phyloP scores from a whole-genome alignment of 192 early-diverging fungal species.

The Piromyces sp. region DNA sequence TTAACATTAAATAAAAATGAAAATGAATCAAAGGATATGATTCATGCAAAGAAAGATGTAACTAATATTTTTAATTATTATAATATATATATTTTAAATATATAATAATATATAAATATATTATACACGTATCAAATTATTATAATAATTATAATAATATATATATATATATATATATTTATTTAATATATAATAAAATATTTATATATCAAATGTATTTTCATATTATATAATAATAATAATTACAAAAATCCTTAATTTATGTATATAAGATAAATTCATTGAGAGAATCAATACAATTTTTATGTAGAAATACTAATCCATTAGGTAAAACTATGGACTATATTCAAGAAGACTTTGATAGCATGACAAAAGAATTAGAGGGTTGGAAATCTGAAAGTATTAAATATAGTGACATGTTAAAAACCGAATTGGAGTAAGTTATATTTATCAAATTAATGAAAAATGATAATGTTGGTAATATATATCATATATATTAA shows the following conservation, averaged over 20 bases:
- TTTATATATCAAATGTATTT: no score
- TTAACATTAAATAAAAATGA: background rate
- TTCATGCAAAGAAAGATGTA: constrained; percentile 25
- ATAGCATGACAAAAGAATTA: constrained; percentile 37
- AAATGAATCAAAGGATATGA: constrained; percentile 15
- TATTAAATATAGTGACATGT: constrained; percentile 11
- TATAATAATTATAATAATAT: background rate
- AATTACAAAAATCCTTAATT: no score
- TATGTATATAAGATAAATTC: constrained; percentile 16
- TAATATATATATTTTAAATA: no score
- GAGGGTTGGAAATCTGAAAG: constrained; percentile 26
- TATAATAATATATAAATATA: background rate
- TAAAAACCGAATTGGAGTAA: constrained; percentile 15
- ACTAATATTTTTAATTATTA: no score
- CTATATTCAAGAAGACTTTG: constrained; percentile 41
- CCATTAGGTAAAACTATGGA: constrained; percentile 37
- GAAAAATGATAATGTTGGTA: background rate
- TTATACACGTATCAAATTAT: background rate
- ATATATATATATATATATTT: no score
- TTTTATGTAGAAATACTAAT: constrained; percentile 24
- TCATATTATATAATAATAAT: no score
- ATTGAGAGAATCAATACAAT: constrained; percentile 25
- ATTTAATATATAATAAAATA: no score
- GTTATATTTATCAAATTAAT: background rate
- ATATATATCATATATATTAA: no score